Percentiles rank a stretch among this genome's conserved stretches.
Evolutionary conservation across 2,329 filamentous ascomycete genomes (phyloP).

Genomic region (Cryphonectria naterciae): DNA sequence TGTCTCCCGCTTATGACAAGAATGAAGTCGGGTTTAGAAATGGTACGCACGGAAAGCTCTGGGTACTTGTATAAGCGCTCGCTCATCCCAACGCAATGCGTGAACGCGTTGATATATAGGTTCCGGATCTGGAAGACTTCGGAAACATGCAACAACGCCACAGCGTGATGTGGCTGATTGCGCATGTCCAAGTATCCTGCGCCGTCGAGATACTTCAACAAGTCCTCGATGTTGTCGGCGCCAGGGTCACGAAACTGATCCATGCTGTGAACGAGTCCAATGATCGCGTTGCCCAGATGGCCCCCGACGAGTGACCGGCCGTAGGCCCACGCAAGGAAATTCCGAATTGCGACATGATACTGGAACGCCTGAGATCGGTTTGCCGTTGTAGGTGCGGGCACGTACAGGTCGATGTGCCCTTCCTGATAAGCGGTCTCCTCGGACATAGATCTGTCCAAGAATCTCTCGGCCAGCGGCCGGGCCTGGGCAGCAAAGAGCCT

Average conservation of each 20-base stretch:
- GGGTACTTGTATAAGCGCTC: conserved; percentile 58
- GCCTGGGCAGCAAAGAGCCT: conserved; percentile 62
- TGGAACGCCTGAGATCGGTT: conserved; percentile 59
- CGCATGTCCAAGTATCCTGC: conserved; percentile 72
- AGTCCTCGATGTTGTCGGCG: conserved; percentile 62
- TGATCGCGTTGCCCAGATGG: conserved; percentile 66
- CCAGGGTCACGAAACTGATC: conserved; percentile 59
- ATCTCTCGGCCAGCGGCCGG: conserved; percentile 61
- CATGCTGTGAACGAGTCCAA: conserved; percentile 68
- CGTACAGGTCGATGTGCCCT: conserved; percentile 63
- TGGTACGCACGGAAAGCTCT: conserved; percentile 62
- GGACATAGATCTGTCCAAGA: conserved; percentile 43
- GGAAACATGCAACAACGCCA: conserved; percentile 69
- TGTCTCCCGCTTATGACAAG: not conserved
- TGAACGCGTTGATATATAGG: conserved; percentile 75
- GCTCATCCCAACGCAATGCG: conserved; percentile 79
- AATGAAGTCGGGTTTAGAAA: not conserved
- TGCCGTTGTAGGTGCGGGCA: conserved; percentile 64
- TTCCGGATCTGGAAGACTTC: conserved; percentile 66
- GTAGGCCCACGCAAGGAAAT: conserved; percentile 75
- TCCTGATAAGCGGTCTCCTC: conserved; percentile 28
- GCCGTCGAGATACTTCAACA: conserved; percentile 68
- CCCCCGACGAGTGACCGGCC: conserved; percentile 69
- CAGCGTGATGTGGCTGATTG: conserved; percentile 67
- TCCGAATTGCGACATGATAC: conserved; percentile 72